Percentiles rank a stretch among this genome's conserved stretches.
These are phyloP conservation scores for Calonectria pseudoreteaudii DNA, from an alignment of 2,329 filamentous ascomycete species.

Conservation along the genomic window DNA sequence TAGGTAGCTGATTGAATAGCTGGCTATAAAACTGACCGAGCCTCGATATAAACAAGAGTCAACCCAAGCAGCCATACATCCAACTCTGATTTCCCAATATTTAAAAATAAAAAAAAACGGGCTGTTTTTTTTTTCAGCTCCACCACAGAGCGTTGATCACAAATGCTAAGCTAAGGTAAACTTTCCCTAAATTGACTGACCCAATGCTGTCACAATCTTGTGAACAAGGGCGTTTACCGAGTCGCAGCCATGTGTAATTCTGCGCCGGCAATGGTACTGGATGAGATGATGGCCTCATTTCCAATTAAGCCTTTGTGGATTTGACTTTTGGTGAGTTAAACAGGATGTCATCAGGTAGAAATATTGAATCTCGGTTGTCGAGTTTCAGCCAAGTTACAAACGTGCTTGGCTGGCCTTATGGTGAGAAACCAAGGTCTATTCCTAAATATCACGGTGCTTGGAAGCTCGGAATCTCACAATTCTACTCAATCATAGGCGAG, in stretches of 20 bases:
- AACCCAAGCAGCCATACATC: not conserved
- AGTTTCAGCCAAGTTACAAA: not conserved
- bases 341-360: not conserved
- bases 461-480: not conserved
- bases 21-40: not conserved
- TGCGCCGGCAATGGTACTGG: not conserved
- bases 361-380: not conserved
- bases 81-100: not conserved
- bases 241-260: not conserved
- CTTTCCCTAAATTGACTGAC: not conserved
- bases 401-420: not conserved
- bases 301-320: not conserved
- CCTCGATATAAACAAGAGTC: not conserved
- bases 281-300: not conserved
- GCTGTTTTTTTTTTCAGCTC: not conserved
- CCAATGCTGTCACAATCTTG: not conserved
- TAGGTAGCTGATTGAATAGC: slow-evolving; percentile 15
- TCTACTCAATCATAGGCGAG: not conserved
- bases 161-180: not conserved
- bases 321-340: not conserved
- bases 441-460: not conserved
- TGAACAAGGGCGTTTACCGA: not conserved
- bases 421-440: not conserved
- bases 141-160: not conserved
- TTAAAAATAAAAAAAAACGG: too few relatives aligned